Conservation (phyloP, 805 yeast species). For the Wickerhamiella azymoides region DNA sequence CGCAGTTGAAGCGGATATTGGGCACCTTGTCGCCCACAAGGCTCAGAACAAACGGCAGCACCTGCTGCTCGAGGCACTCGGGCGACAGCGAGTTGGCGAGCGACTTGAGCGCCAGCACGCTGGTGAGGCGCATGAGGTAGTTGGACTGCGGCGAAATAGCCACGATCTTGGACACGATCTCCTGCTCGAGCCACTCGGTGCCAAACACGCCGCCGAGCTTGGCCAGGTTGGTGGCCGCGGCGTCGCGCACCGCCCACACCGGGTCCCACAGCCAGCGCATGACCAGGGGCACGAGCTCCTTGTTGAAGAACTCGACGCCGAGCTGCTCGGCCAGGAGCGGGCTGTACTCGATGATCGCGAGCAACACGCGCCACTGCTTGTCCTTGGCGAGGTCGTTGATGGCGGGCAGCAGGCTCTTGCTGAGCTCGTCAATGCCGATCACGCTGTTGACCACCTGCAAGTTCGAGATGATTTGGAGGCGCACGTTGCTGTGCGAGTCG, state of each 20-base stretch:
- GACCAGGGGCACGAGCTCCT: conserved; percentile 78
- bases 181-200: conserved; percentile 79
- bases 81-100: conserved; percentile 59
- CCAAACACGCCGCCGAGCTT: conserved; percentile 80
- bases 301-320: conserved; percentile 86
- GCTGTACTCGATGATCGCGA: conserved; percentile 92
- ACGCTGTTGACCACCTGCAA: conserved; percentile 86
- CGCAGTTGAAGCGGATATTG: conserved; percentile 88
- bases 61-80: conserved; percentile 42
- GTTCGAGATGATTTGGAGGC: conserved; percentile 85
- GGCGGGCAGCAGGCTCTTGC: conserved; percentile 85
- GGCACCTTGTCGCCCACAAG: conserved; percentile 76
- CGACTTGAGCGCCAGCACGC: conserved; percentile 75
- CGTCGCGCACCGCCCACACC: conserved; percentile 90
- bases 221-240: conserved; percentile 76
- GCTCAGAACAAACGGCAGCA: conserved; percentile 66
- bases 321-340: conserved; percentile 89
- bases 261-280: conserved; percentile 99
- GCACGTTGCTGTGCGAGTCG: conserved; percentile 93
- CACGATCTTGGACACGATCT: conserved; percentile 66
- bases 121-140: conserved; percentile 84
- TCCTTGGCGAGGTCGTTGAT: conserved; percentile 92
- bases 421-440: conserved; percentile 76
- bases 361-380: conserved; percentile 92
- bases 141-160: conserved; percentile 41